Evolutionary conservation across 176 grass and related monocot genomes (phyloP), one percentile per base, ranked within the genome.

Genomic region (Thinopyrum elongatum): DNA sequence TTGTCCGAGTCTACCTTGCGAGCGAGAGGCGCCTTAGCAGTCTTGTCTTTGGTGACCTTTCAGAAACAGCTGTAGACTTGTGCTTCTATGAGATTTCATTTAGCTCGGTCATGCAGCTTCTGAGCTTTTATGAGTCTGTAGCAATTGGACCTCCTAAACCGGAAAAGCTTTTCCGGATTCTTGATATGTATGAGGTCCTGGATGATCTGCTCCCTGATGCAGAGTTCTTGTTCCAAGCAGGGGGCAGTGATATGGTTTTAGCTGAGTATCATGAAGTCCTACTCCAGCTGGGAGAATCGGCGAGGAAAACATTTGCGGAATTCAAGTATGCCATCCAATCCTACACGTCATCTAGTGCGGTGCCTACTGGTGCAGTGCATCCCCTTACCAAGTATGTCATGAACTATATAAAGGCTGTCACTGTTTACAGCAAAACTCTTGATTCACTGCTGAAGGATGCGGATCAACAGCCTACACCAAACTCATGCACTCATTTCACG

Each of bases 341-440:
- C 33, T 84, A 94, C 84, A 91, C 83, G 35, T 94, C 94, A 28
- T 86, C 90, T 30, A 94, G 27, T 82, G 79, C 83, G 36, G 86
- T 90, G 67, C 49, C 88, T 76, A 69, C 87, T 78, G 97, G 94
- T 30, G 84, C 44, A 27, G 86, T 98, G 63, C 97, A 95, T 80
- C 97, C 92, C 19, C 85, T 96, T 70, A 89, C 97, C 75, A 92
- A 89, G 71, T 98, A 98, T 92, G 97, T 98, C 26, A 98, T 96
- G 97, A 98, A 98, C 81, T 98, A 96, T 78, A 96, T 98, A 59
- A 92, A 70, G 51, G 80, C 92, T 82, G 88, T 98, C 61, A 83
- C 87, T 21, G 88, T 51, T 89, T 98, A 92, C 63, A 91, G 92
- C 76, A 86, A 87, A 82, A 91, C 94, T 82, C 90, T 98, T 80